A percentile compares a stretch with the other conserved stretches of the same genome.
Evolutionary conservation across 106 monocot genomes (phyloP).

Genomic region (Dioscorea alata): DNA sequence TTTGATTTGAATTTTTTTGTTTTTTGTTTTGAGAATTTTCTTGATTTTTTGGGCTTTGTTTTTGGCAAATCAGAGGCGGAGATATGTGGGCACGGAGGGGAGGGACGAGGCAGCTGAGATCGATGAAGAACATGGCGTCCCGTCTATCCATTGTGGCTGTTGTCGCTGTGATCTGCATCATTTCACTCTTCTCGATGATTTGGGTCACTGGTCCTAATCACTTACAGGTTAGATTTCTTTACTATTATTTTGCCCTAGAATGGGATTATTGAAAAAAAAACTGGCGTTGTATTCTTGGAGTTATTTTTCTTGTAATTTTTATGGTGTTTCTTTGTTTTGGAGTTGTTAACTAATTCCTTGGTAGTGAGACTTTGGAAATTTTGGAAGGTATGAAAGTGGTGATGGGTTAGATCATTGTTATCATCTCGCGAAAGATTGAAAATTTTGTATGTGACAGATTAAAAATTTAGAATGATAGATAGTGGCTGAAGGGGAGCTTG

Average conservation of each 20-base stretch:
- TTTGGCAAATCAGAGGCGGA: background rate
- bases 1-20: too few relatives aligned
- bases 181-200: constrained; percentile 29
- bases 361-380: background rate
- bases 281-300: background rate
- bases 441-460: too few relatives aligned
- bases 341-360: background rate
- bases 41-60: too few relatives aligned
- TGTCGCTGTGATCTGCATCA: constrained; percentile 31
- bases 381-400: background rate
- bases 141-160: constrained; percentile 17
- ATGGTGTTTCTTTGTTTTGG: background rate
- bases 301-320: background rate
- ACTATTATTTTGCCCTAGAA: too few relatives aligned
- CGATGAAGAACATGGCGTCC: constrained; percentile 9
- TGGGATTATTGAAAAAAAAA: background rate
- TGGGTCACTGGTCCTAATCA: constrained; percentile 9
- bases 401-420: too few relatives aligned
- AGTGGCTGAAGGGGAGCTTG: too few relatives aligned
- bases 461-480: too few relatives aligned
- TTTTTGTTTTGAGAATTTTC: too few relatives aligned
- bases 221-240: constrained; percentile 7
- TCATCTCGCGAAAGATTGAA: too few relatives aligned
- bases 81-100: constrained; percentile 31
- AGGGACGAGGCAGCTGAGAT: constrained; percentile 17